A percentile compares a stretch with the other conserved stretches of the same genome.
These are phyloP conservation scores for Tephrocybe sp. DNA, from an alignment of 768 basidiomycete species.

Conservation along the genomic window DNA sequence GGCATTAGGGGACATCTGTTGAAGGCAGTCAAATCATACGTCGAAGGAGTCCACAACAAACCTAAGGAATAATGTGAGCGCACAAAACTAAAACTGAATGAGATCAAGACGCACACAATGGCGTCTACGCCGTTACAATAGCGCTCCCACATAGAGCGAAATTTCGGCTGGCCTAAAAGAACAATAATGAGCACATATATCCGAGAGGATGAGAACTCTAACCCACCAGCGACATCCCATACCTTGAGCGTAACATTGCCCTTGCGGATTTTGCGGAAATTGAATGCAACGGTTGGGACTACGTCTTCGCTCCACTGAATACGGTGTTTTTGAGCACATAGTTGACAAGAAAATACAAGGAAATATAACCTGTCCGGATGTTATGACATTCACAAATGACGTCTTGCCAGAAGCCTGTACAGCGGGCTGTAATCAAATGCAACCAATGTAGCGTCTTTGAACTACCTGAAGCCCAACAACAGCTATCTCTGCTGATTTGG, in stretches of 20 bases:
- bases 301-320: constrained; percentile 91
- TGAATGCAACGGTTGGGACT: constrained; percentile 95
- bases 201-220: neutral
- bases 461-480: constrained; percentile 87
- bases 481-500: constrained; percentile 84
- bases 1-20: neutral
- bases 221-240: constrained; percentile 91
- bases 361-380: constrained; percentile 69
- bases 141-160: constrained; percentile 94
- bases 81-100: neutral
- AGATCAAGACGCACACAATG: constrained; percentile 62
- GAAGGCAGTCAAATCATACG: constrained; percentile 43
- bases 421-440: neutral
- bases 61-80: constrained; percentile 35
- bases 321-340: neutral
- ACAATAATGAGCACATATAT: constrained; percentile 9
- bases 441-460: neutral
- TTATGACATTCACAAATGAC: constrained; percentile 89
- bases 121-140: constrained; percentile 94
- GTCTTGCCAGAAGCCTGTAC: constrained; percentile 90
- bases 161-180: constrained; percentile 79
- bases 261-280: constrained; percentile 83
- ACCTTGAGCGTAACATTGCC: constrained; percentile 91
- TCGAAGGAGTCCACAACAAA: constrained; percentile 94
- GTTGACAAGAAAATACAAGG: neutral